Percentiles rank a stretch among this genome's conserved stretches.
These are phyloP conservation scores for Naegleria fowleri DNA, from an alignment of 208 protist species.

Conservation along the genomic window DNA sequence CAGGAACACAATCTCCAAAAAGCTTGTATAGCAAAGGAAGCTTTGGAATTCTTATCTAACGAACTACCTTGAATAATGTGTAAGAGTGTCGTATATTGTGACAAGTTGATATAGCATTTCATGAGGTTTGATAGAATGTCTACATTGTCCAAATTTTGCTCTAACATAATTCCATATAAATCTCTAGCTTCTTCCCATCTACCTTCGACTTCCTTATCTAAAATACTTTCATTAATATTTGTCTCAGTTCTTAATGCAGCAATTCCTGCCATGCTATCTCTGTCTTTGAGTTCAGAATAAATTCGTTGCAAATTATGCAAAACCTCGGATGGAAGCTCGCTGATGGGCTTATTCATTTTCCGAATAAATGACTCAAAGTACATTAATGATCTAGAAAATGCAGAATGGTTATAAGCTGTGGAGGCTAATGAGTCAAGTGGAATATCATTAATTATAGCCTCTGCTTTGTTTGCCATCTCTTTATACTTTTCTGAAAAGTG, in stretches of 20 bases:
- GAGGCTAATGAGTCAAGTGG: not conserved
- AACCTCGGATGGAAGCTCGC: not conserved
- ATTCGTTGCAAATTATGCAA: slow-evolving; percentile 32
- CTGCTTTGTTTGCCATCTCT: not conserved
- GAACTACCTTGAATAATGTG: not conserved
- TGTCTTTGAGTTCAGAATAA: slow-evolving; percentile 35
- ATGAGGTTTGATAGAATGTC: slow-evolving; percentile 43
- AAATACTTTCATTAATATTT: slow-evolving; percentile 32
- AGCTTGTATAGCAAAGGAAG: slow-evolving; percentile 47
- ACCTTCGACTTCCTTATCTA: slow-evolving; percentile 36
- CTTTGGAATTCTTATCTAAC: slow-evolving; percentile 3
- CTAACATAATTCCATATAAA: slow-evolving; percentile 39
- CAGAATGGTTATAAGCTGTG: not conserved
- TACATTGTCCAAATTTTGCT: slow-evolving; percentile 26
- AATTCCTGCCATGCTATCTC: slow-evolving; percentile 34
- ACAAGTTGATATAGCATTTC: slow-evolving; percentile 53
- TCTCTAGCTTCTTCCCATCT: slow-evolving; percentile 41
- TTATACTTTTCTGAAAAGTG: not conserved
- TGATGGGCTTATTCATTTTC: not conserved
- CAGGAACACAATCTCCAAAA: slow-evolving; percentile 63
- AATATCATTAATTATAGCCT: not conserved
- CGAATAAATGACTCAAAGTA: slow-evolving; percentile 23
- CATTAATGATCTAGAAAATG: not conserved
- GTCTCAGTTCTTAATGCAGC: slow-evolving; percentile 29
- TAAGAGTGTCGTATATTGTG: slow-evolving; percentile 54